A percentile compares a stretch with the other conserved stretches of the same genome.
Evolutionary conservation across 2,329 filamentous ascomycete species (phyloP).

Genomic region (Esteya vermicola): DNA sequence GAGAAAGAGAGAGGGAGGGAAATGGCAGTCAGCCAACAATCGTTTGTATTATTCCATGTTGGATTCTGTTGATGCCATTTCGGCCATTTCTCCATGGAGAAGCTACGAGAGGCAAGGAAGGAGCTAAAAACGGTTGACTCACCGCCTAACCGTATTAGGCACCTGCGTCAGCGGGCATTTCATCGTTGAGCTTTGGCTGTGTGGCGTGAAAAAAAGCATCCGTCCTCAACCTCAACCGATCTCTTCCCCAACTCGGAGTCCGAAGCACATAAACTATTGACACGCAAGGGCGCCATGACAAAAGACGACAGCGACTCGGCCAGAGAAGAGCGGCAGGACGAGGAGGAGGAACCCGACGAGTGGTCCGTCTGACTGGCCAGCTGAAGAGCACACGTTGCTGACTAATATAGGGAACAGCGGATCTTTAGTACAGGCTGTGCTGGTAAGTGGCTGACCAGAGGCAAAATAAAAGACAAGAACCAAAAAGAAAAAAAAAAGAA

Average conservation of each 20-base stretch:
- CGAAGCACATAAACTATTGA: too few relatives aligned
- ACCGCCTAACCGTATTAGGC: too few relatives aligned
- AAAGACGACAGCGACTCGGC: conserved; percentile 34
- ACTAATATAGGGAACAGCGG: conserved; percentile 68
- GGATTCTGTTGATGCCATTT: too few relatives aligned
- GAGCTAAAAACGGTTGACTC: too few relatives aligned
- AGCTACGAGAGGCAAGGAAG: too few relatives aligned
- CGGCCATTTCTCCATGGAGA: too few relatives aligned
- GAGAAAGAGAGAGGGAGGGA: too few relatives aligned
- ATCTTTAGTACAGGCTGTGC: conserved; percentile 95
- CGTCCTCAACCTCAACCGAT: conserved; percentile 24
- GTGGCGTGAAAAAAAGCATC: conserved; percentile 21
- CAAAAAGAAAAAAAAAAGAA: background rate
- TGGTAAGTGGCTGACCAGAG: conserved; percentile 32
- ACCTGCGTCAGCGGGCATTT: too few relatives aligned
- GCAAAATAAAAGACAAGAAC: too few relatives aligned
- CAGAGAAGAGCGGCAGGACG: conserved; percentile 23
- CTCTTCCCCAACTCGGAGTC: conserved; percentile 17
- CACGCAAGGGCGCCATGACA: conserved; percentile 31
- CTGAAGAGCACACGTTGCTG: conserved; percentile 6
- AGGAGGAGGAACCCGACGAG: conserved; percentile 85
- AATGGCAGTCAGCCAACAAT: too few relatives aligned
- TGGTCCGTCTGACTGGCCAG: conserved; percentile 52
- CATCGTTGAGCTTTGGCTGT: too few relatives aligned
- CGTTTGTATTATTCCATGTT: too few relatives aligned